Percentiles rank a stretch among this genome's conserved stretches.
phyloP scores from a whole-genome alignment of 106 monocot genomes.

The Allium sativum region DNA sequence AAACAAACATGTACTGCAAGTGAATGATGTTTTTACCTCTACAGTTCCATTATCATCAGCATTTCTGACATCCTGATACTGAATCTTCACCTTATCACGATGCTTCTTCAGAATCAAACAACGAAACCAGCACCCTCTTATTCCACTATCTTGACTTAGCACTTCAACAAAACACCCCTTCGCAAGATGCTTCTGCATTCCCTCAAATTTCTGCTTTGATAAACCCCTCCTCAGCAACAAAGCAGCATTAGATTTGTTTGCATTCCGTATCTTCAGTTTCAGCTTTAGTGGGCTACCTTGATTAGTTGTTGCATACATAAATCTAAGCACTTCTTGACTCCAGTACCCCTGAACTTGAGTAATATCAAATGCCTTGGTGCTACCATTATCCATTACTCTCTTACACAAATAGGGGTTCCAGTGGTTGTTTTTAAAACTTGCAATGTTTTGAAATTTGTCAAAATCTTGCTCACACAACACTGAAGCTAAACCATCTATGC shows the following conservation, averaged over 20 bases:
- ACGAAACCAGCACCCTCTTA: slow-evolving; percentile 91
- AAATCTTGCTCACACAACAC: slow-evolving; percentile 63
- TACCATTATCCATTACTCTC: slow-evolving; percentile 48
- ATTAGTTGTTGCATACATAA: slow-evolving; percentile 23
- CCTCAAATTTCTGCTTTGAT: slow-evolving; percentile 12
- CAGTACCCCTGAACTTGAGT: slow-evolving; percentile 66
- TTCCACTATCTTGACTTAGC: slow-evolving; percentile 80
- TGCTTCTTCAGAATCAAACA: slow-evolving; percentile 48
- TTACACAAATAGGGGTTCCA: slow-evolving; percentile 61
- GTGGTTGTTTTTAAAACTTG: slow-evolving; percentile 3
- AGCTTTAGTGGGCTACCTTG: slow-evolving; percentile 17
- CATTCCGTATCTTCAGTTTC: slow-evolving; percentile 24
- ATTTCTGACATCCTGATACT: slow-evolving; percentile 64
- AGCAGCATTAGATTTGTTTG: slow-evolving; percentile 7
- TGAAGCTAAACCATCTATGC: slow-evolving; percentile 74
- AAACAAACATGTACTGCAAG: neutral
- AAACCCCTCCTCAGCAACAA: slow-evolving; percentile 17
- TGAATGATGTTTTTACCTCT: slow-evolving; percentile 39
- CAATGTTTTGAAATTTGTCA: slow-evolving; percentile 45
- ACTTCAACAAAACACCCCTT: slow-evolving; percentile 59
- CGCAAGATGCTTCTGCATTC: slow-evolving; percentile 15
- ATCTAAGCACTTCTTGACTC: slow-evolving; percentile 59
- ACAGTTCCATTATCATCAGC: slow-evolving; percentile 54
- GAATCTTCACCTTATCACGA: slow-evolving; percentile 61
- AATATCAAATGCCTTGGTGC: slow-evolving; percentile 63